Evolutionary conservation across 495 filamentous ascomycete genomes (phyloP), one percentile per base, ranked within the genome.

Genomic region (Neurospora terricola): DNA sequence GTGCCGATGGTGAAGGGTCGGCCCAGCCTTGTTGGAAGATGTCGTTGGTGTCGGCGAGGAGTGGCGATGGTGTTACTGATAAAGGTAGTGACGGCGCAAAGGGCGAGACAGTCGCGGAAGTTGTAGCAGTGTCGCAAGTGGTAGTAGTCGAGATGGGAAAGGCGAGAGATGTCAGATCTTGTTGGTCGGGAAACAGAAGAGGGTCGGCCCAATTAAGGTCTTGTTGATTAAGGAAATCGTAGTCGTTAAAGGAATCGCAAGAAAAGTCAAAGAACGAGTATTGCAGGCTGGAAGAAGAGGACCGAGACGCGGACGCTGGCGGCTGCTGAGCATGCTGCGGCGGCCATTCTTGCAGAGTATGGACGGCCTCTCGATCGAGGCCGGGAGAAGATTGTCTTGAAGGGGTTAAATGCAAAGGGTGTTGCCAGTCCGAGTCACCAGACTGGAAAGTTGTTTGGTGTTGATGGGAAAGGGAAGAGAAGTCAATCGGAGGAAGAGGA

Each of bases 301-400:
- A 72, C 39, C 16, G 39, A 21, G 72, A 59, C 6, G 11, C 71
- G 73, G 23, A 42, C 30, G 73, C 43, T 70, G 23, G 74, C 68
- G 2, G 76, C 76, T 76, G 74, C 76, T 43, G 76, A 72, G n/a
- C 68, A 48, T 69, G 74, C 71, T 70, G 72, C 76, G 70, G 71
- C 71, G 69, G 38, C 77, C 77, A 79, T 79, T 75, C 74, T 77
- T 75, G 77, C 77, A 79, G 73, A 72, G 70, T 77, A 69, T 4
- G 2, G 40, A 38, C 70, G 77, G 77, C 77, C 77, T 79, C 77
- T 73, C 23, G 59, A 27, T 21, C 66, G 76, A 77, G 76, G 76
- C 74, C 76, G 66, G 54, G 54, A 66, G 54, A 66, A 16, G 54
- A 30, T 66, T 66, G 54, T 66, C 54, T 36, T 18, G 14, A 43